Percentiles rank a stretch among this genome's conserved stretches.
Conservation (phyloP, 164 flowering plant genomes). For the Hamamelis virginiana region DNA sequence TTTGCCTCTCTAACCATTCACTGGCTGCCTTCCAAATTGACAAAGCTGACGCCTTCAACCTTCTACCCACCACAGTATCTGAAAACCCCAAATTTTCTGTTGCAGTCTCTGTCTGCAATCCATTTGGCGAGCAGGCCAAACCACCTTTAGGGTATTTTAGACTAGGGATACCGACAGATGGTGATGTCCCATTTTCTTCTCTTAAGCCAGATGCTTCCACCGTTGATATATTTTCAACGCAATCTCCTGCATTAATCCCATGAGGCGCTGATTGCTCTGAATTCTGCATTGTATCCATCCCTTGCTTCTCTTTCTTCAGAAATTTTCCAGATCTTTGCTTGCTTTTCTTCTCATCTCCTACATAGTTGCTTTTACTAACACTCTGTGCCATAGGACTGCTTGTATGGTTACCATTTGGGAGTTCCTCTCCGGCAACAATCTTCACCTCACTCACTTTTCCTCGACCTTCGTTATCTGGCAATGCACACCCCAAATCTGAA, state of each 20-base stretch:
- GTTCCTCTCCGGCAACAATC: constrained; percentile 37
- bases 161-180: constrained; percentile 13
- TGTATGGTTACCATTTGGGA: constrained; percentile 30
- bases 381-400: constrained; percentile 18
- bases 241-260: constrained; percentile 21
- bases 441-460: constrained; percentile 30
- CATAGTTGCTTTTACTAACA: constrained; percentile 13
- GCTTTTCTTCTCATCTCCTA: constrained; percentile 35
- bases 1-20: constrained; percentile 57
- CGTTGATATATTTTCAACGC: constrained; percentile 18
- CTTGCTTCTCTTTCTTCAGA: constrained; percentile 33
- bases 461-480: constrained; percentile 25
- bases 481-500: constrained; percentile 33
- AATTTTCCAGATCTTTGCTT: constrained; percentile 31
- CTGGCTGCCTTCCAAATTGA: constrained; percentile 36
- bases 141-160: constrained; percentile 14
- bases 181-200: constrained; percentile 24
- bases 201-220: constrained; percentile 22
- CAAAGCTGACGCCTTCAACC: constrained; percentile 33
- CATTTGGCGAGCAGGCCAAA: constrained; percentile 21
- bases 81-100: constrained; percentile 27
- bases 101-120: constrained; percentile 24
- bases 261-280: constrained; percentile 17
- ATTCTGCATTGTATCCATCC: constrained; percentile 20
- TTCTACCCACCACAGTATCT: constrained; percentile 27